phyloP scores from a whole-genome alignment of 2,329 filamentous ascomycete genomes.

The Hypomyces perniciosus region DNA sequence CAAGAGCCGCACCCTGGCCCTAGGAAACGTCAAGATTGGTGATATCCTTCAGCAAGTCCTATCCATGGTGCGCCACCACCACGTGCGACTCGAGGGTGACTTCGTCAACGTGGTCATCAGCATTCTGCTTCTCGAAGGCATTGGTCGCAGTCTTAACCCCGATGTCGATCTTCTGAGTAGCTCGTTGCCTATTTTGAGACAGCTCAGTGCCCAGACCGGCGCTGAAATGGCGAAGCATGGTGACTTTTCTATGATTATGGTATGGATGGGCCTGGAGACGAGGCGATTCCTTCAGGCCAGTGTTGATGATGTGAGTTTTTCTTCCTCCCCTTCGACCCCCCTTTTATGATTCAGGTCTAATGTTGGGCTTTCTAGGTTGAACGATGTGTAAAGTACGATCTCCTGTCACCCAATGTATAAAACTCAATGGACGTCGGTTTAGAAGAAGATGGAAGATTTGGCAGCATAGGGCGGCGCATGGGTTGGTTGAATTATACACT shows the following conservation, averaged over 20 bases:
- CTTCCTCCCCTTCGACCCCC: background rate
- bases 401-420: conserved; percentile 80
- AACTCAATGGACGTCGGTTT: conserved; percentile 13
- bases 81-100: conserved; percentile 91
- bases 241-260: conserved; percentile 78
- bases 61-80: conserved; percentile 83
- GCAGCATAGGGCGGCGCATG: too few species aligned
- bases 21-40: conserved; percentile 93
- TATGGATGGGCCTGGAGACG: conserved; percentile 88
- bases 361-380: conserved; percentile 54
- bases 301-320: conserved; percentile 68
- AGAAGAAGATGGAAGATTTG: too few species aligned
- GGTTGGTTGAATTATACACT: too few species aligned
- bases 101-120: conserved; percentile 98
- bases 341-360: background rate
- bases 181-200: conserved; percentile 81
- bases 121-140: conserved; percentile 88
- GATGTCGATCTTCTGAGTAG: conserved; percentile 79
- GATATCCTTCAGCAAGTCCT: conserved; percentile 90
- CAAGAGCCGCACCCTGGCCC: conserved; percentile 82
- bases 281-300: conserved; percentile 85
- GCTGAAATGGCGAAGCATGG: conserved; percentile 63
- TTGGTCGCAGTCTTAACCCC: conserved; percentile 80
- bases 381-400: conserved; percentile 83
- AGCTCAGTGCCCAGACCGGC: conserved; percentile 74